Percentiles rank a stretch among this genome's conserved stretches.
phyloP scores from a whole-genome alignment of 2,329 filamentous ascomycete species.

The Apiospora arundinis region DNA sequence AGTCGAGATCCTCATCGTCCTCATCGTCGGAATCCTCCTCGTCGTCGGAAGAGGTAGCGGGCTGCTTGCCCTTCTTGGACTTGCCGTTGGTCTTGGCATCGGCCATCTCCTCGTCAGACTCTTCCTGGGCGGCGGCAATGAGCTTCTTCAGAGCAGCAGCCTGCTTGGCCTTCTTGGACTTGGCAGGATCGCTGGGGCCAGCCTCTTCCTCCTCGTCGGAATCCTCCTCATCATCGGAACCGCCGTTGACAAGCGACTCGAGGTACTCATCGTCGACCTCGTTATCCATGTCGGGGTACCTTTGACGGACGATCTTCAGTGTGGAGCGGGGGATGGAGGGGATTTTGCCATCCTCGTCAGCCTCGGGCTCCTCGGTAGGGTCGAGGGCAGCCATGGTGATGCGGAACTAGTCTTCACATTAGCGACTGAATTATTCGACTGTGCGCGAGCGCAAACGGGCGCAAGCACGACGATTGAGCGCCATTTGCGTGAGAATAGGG shows the following conservation, averaged over 20 bases:
- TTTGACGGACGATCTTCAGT: constrained; percentile 85
- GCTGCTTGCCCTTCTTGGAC: constrained; percentile 74
- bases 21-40: constrained; percentile 65
- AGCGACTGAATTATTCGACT: not conserved
- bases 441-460: not conserved
- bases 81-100: constrained; percentile 65
- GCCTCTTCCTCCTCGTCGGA: constrained; percentile 63
- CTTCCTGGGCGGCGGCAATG: constrained; percentile 68
- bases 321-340: constrained; percentile 77
- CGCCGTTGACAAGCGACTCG: constrained; percentile 57
- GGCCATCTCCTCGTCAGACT: constrained; percentile 73
- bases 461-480: not conserved
- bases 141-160: constrained; percentile 80
- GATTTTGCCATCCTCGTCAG: constrained; percentile 66
- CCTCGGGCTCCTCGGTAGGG: constrained; percentile 77
- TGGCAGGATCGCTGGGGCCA: constrained; percentile 88
- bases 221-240: constrained; percentile 53
- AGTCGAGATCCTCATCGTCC: constrained; percentile 66
- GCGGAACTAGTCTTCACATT: constrained; percentile 70
- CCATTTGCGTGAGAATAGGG: not conserved
- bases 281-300: constrained; percentile 58
- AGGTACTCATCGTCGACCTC: constrained; percentile 73
- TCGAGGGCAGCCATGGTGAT: constrained; percentile 99
- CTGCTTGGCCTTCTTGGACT: constrained; percentile 85
- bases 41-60: constrained; percentile 55